Evolutionary conservation across 148 eudicot genomes (phyloP), one percentile per base, ranked within the genome.

Genomic region (Camellia granthamiana): DNA sequence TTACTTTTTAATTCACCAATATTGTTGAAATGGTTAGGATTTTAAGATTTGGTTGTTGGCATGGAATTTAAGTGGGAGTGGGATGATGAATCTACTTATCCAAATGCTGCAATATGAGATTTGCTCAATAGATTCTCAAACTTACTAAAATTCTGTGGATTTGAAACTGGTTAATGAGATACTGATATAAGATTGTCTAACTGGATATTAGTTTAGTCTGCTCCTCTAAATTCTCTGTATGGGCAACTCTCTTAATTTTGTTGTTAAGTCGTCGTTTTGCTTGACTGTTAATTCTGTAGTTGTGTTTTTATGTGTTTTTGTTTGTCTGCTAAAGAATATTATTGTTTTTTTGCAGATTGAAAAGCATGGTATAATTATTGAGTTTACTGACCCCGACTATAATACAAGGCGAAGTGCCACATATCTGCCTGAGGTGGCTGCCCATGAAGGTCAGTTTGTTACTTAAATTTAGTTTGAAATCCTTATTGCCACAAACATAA

Each of bases 381-480:
- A 96, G 80, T 96, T 96, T 82, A 90, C 91, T 77, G 99, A 93
- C 80, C 95, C 97, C 86, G 92, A 86, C 82, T 82, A 81, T 80
- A 92, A 91, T 83, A 85, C 87, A 56, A 86, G 85, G 87, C 89
- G 95, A 83, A 92, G 83, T 87, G 99, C 98, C 79, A 93, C 98
- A 41, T 96, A 96, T 88, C 85, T 96, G 77, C 99, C 99, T 86
- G 99, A 96, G 83, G 90, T 96, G 81, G 98, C 92, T 80, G 92
- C 97, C 69, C 91, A 93, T 80, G 93, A 93, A 96, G 99, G 99
- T 96, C 41, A 59, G 73, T 79, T 73, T 68, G 14, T n/a, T 64
- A 4, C 59, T 67, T 65, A 18, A 49, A 41, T 64, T 56, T 41
- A 60, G 46, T 59, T 81, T 69, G 30, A 56, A n/a, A 30, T 43